phyloP scores from a whole-genome alignment of 768 basidiomycete species.

The Tricholoma bakamatsutake region DNA sequence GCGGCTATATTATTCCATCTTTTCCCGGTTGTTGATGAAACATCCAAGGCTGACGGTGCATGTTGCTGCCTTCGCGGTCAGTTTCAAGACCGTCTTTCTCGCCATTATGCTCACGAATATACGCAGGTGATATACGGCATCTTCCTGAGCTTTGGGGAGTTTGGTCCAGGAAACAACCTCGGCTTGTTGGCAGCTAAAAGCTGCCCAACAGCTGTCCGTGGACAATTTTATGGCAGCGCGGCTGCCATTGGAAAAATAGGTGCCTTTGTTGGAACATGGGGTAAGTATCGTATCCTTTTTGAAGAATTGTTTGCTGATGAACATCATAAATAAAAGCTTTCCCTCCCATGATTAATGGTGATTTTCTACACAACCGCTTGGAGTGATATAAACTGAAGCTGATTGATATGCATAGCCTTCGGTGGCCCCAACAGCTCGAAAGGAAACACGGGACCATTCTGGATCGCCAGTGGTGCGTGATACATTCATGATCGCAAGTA shows the following conservation, averaged over 20 bases:
- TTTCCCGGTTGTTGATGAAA: not conserved
- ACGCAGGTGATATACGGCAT: conserved; percentile 78
- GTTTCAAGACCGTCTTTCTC: conserved; percentile 13
- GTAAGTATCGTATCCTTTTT: conserved; percentile 30
- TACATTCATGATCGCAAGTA: not conserved
- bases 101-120: not conserved
- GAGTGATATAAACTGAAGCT: conserved; percentile 6
- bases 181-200: conserved; percentile 83
- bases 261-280: conserved; percentile 79
- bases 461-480: conserved; percentile 65
- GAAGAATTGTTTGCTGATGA: not conserved
- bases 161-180: conserved; percentile 83
- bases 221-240: conserved; percentile 81
- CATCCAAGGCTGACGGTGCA: conserved; percentile 46
- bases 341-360: conserved; percentile 60
- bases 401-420: conserved; percentile 40
- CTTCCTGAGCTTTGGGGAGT: conserved; percentile 85
- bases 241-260: conserved; percentile 85
- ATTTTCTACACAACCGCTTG: conserved; percentile 8
- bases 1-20: not conserved
- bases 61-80: conserved; percentile 70
- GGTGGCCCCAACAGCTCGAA: conserved; percentile 44
- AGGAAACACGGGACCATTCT: conserved; percentile 84
- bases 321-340: conserved; percentile 41
- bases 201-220: conserved; percentile 80